Percentiles rank a stretch among this genome's conserved stretches.
phyloP scores from a whole-genome alignment of 305 asterid species.

The Solanum aculeatissimum region DNA sequence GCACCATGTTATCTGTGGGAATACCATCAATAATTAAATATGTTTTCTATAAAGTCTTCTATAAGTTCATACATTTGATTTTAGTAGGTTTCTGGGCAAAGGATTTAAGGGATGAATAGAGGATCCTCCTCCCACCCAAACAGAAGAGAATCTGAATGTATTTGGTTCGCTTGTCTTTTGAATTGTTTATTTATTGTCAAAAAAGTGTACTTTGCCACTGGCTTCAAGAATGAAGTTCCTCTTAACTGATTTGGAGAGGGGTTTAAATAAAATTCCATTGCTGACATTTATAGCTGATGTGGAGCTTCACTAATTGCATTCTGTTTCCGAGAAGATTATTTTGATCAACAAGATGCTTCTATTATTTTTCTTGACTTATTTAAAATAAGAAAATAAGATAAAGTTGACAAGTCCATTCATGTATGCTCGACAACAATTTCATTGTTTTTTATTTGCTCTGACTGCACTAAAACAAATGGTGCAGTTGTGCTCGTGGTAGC shows the following conservation, averaged over 20 bases:
- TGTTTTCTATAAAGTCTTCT: neutral
- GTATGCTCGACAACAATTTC: neutral
- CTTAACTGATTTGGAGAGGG: neutral
- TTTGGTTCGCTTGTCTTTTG: neutral
- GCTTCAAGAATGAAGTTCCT: neutral
- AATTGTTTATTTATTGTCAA: neutral
- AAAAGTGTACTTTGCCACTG: neutral
- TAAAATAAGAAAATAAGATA: neutral
- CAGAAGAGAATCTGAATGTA: neutral
- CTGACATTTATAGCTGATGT: neutral
- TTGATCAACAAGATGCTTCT: neutral
- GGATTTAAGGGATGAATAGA: neutral
- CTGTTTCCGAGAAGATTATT: neutral
- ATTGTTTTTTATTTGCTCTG: neutral
- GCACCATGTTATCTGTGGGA: neutral
- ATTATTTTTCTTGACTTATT: neutral
- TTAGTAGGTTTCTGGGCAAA: neutral
- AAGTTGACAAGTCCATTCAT: neutral
- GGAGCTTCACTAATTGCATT: neutral
- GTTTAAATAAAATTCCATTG: neutral
- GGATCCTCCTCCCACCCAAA: neutral
- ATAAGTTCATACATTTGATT: neutral
- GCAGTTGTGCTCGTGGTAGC: slow-evolving; percentile 96
- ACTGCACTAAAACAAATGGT: neutral
- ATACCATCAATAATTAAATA: neutral